phyloP scores from a whole-genome alignment of 129 eudicot genomes.

The Chrysanthemum lavandulifolium region DNA sequence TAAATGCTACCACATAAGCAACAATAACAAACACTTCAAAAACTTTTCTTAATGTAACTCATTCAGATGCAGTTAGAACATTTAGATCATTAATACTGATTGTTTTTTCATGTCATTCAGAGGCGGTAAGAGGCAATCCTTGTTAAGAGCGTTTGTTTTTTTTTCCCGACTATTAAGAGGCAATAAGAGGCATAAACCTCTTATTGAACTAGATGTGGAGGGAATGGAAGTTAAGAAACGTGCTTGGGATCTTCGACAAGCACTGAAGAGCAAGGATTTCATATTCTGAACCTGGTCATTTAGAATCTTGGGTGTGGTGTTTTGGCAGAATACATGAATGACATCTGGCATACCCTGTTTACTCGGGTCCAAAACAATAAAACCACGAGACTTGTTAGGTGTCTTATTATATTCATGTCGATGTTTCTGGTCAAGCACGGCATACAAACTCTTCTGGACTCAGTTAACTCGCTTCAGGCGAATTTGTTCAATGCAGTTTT shows the following conservation, averaged over 20 bases:
- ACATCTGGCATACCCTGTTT: conserved; percentile 66
- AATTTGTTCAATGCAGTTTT: conserved; percentile 52
- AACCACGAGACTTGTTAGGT: conserved; percentile 64
- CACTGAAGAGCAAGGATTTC: conserved; percentile 90
- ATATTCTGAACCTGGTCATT: conserved; percentile 84
- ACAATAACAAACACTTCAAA: too few species aligned
- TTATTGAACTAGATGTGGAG: too few species aligned
- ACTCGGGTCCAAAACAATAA: conserved; percentile 51
- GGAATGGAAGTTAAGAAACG: conserved; percentile 60
- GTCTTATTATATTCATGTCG: conserved; percentile 76
- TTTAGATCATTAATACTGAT: too few species aligned
- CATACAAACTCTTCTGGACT: conserved; percentile 53
- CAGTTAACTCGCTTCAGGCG: conserved; percentile 68
- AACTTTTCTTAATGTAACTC: too few species aligned
- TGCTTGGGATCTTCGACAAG: conserved; percentile 77
- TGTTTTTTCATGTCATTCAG: too few species aligned
- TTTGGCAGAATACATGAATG: conserved; percentile 50
- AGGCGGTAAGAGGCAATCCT: too few species aligned
- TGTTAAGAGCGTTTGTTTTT: too few species aligned
- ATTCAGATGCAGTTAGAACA: too few species aligned
- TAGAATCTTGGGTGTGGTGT: conserved; percentile 90
- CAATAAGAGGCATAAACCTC: too few species aligned
- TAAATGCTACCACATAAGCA: too few species aligned
- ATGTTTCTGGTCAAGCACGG: conserved; percentile 86
- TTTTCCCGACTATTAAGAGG: too few species aligned